Evolutionary conservation across 202 grass and related monocot genomes (phyloP), one percentile per base, ranked within the genome.

Genomic region (Musa balbisiana): DNA sequence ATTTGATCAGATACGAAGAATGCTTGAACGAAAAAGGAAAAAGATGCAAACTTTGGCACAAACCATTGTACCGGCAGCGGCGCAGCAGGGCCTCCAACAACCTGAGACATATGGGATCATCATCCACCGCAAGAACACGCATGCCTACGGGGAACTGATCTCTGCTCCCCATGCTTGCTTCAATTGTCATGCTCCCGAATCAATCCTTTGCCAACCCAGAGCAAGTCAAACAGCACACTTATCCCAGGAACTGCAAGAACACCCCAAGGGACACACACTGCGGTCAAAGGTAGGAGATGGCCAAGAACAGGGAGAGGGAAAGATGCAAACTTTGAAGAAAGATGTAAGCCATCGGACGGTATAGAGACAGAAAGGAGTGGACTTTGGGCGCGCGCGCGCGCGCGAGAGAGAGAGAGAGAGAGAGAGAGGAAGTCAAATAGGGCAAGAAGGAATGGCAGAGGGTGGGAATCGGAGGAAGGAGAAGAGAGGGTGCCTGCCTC

Each of bases 91-190:
- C 85, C 73, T 91, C 93, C 19, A 97, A 78, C 22, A 91, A 82
- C 86, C 81, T 97, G 84, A 97, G 93, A 79, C 93, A 97, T 53
- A 89, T 82, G 2, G 83, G 84, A 74, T 97, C 88, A 55, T 97
- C 93, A 74, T 97, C 93, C 27, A 97, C 93, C 10, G 90, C 93
- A 11, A 97, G 93, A 62, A 97, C 90, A 24, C 88, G 88, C 93
- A 97, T 93, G 70, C 93, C 93, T 63, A 93, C 82, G 2, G 93
- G 93, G 77, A 97, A 97, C 80, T 89, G 90, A 25, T 89, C 86
- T 70, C 62, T 85, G 49, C 78, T 11, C 16, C 12, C 74, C 72
- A 54, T 75, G 75, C 79, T 87, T 23, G 83, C 84, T 51, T 92
- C 89, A 71, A 87, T 80, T 69, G 82, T 75, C 82, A 85, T 80